Conservation (phyloP, 768 basidiomycete species). For the Dendrothele bispora region DNA sequence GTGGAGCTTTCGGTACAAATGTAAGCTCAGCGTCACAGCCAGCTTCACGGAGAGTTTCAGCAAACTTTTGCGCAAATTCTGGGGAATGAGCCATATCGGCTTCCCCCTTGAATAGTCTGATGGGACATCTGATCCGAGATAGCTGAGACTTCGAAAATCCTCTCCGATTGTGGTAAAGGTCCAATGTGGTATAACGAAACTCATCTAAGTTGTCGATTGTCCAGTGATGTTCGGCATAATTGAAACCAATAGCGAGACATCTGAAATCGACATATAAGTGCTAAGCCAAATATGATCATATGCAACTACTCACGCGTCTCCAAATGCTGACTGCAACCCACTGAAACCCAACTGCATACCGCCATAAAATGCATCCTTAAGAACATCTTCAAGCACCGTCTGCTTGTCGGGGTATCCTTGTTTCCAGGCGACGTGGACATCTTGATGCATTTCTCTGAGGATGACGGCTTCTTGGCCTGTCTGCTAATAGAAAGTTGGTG, state of each 20-base stretch:
- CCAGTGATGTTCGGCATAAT: constrained; percentile 18
- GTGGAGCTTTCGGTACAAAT: constrained; percentile 15
- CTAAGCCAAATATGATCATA: background rate
- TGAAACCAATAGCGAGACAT: no score
- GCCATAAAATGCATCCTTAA: constrained; percentile 2
- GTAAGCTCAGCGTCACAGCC: constrained; percentile 15
- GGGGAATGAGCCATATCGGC: constrained; percentile 23
- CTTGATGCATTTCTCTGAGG: constrained; percentile 3
- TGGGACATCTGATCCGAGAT: constrained; percentile 18
- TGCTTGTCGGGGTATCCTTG: background rate
- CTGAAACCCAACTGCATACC: constrained; percentile 6
- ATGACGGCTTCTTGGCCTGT: constrained; percentile 3
- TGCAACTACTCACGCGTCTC: background rate
- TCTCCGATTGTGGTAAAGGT: constrained; percentile 15
- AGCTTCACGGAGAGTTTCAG: constrained; percentile 17
- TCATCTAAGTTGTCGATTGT: constrained; percentile 6
- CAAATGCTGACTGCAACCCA: constrained; percentile 2
- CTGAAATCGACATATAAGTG: background rate
- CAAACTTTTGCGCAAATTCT: constrained; percentile 15
- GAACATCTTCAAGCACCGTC: background rate
- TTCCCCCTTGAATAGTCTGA: constrained; percentile 21
- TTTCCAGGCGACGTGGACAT: constrained; percentile 1
- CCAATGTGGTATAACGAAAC: constrained; percentile 12
- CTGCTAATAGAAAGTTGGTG: background rate
- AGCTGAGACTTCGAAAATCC: constrained; percentile 13